Evolutionary conservation across 352 stramenopile genomes (phyloP).

Genomic region (Phytophthora melonis): DNA sequence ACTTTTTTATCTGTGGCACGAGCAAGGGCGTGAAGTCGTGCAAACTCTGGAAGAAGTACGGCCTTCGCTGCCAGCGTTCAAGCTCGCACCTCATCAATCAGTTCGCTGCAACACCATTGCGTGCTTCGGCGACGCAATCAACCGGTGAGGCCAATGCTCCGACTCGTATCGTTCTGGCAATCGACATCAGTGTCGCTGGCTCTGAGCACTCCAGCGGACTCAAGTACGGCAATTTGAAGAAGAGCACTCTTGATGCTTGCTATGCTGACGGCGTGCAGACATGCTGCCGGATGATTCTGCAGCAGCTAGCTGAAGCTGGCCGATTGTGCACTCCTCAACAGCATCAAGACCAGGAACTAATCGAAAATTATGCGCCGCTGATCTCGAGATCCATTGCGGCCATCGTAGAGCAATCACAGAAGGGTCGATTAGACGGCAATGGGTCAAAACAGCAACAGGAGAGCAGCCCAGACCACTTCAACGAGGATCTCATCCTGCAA

Average conservation of each 20-base stretch:
- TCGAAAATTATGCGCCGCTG: constrained; percentile 60
- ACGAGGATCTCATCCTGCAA: constrained; percentile 37
- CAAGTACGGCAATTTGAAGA: constrained; percentile 67
- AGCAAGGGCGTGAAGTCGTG: constrained; percentile 48
- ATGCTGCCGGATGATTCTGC: constrained; percentile 54
- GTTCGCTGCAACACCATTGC: constrained; percentile 46
- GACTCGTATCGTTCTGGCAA: constrained; percentile 53
- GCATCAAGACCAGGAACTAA: constrained; percentile 59
- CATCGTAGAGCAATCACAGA: constrained; percentile 43
- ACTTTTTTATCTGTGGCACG: constrained; percentile 68
- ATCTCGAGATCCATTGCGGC: constrained; percentile 59
- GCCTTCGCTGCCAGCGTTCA: constrained; percentile 49
- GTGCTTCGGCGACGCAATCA: constrained; percentile 15
- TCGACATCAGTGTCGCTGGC: constrained; percentile 56
- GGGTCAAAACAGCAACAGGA: constrained; percentile 1
- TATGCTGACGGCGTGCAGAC: constrained; percentile 48
- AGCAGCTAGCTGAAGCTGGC: constrained; percentile 57
- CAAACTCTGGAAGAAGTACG: constrained; percentile 68
- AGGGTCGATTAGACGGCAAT: neutral
- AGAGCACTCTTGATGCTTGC: constrained; percentile 59
- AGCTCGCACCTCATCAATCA: constrained; percentile 60
- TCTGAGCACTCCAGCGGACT: constrained; percentile 18
- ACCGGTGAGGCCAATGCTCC: constrained; percentile 9
- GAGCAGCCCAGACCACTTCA: constrained; percentile 18
- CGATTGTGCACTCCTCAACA: constrained; percentile 60